A percentile compares a stretch with the other conserved stretches of the same genome.
Evolutionary conservation across 495 filamentous ascomycete genomes (phyloP).

Genomic region (Xylaria grammica): DNA sequence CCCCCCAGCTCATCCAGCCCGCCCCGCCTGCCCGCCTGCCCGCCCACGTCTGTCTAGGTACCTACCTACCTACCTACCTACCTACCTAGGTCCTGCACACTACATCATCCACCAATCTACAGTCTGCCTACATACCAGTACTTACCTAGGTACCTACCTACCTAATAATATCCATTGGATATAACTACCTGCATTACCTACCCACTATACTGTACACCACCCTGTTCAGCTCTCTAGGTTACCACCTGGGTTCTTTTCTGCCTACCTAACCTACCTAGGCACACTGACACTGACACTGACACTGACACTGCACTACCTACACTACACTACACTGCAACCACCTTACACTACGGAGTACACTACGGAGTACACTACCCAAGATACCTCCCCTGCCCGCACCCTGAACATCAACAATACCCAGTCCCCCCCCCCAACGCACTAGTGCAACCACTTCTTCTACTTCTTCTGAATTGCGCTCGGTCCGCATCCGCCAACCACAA

Average conservation of each 20-base stretch:
- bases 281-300: too few relatives aligned
- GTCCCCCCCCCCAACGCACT: constrained; percentile 12
- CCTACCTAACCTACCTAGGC: too few relatives aligned
- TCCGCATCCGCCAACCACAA: constrained; percentile 6
- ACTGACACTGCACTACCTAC: too few relatives aligned
- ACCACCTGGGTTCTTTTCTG: too few relatives aligned
- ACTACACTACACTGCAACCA: too few relatives aligned
- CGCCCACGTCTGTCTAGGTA: background rate
- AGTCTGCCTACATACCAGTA: too few relatives aligned
- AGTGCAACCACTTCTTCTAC: constrained; percentile 22
- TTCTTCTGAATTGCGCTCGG: constrained; percentile 3
- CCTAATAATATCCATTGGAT: too few relatives aligned
- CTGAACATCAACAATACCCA: constrained; percentile 15
- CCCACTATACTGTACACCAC: too few relatives aligned
- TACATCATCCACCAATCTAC: too few relatives aligned
- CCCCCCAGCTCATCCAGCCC: constrained; percentile 14
- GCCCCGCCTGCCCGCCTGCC: constrained; percentile 5
- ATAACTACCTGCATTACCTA: too few relatives aligned
- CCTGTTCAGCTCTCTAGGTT: too few relatives aligned
- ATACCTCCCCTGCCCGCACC: constrained; percentile 8
- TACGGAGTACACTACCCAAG: background rate
- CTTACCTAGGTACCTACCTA: too few relatives aligned
- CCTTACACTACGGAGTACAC: constrained; percentile 3
- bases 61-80: background rate
- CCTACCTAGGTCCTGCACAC: background rate